Evolutionary conservation across 2,329 filamentous ascomycete species (phyloP), one percentile per base, ranked within the genome.

Genomic region (Hansfordia pulvinata): DNA sequence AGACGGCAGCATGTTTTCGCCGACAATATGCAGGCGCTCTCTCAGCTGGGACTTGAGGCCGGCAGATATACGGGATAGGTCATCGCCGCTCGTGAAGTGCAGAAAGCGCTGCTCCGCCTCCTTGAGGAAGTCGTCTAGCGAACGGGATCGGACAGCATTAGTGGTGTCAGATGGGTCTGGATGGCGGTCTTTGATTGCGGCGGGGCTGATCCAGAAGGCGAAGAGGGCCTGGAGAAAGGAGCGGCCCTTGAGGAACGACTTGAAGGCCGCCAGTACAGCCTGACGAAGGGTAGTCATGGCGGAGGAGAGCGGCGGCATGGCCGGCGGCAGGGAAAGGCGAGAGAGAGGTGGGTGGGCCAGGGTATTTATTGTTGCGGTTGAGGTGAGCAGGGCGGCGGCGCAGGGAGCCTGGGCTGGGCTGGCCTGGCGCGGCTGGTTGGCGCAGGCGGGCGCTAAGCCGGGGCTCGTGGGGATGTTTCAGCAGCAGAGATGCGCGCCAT

Each of bases 1-100:
- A 9, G 71, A 76, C 3, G 72, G 72, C 12, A 77, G 57, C 72
- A 76, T 77, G 44, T 63, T 73, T 33, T 63, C 56, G 33, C 59
- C 49, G 40, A 70, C 62, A 17, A 52, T 55, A 34, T 60, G 47
- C 30, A 76, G 48, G 19, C 61, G 58, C 23, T 67, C 55, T 22
- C 60, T 44, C 39, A 72, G 70, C 44, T 77, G 66, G 19, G 50
- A 46, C 47, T 64, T 69, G 30, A 77, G 47, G 17, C 53, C 54
- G 26, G 46, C 41, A 3, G 66, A 62, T 30, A 76, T 55, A 16
- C 46, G 37, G 25, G 51, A 42, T 14, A 72, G 51, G 36, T 52
- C 53, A 35, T 60, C 50, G 26, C 50, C 56, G 26, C 55, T 53
- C 28, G 65, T 47, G 7, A 65, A 62, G 0, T 50, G 54, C 25